Percentiles rank a stretch among this genome's conserved stretches.
phyloP scores from a whole-genome alignment of 805 yeast species.

The Isabelozyma pseudorhagii region DNA sequence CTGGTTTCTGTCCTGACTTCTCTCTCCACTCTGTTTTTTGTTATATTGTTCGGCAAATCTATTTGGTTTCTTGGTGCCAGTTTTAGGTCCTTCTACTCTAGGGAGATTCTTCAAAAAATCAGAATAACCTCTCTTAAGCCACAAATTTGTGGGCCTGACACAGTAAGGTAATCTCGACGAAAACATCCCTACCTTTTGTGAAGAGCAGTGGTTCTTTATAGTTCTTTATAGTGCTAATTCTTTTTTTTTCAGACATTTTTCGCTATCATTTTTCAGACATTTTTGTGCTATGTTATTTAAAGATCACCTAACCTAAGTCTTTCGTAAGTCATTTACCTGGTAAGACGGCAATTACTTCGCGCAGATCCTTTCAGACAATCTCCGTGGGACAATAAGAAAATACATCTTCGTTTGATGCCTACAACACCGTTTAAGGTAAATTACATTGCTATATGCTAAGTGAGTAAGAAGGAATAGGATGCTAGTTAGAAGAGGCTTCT shows the following conservation, averaged over 20 bases:
- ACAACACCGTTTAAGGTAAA: too few species aligned
- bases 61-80: slow-evolving; percentile 16
- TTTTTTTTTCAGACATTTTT: too few species aligned
- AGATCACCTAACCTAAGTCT: too few species aligned
- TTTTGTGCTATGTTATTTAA: too few species aligned
- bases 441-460: background rate
- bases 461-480: background rate
- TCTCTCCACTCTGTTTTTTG: background rate
- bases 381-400: too few species aligned
- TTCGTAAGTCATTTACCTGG: background rate
- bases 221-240: too few species aligned
- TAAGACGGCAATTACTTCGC: background rate
- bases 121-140: slow-evolving; percentile 2
- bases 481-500: too few species aligned
- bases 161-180: background rate
- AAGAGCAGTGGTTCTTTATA: too few species aligned
- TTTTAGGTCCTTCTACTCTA: slow-evolving; percentile 16
- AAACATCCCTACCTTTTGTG: background rate
- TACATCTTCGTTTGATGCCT: too few species aligned
- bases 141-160: background rate
- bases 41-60: slow-evolving; percentile 30
- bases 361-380: too few species aligned
- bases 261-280: too few species aligned
- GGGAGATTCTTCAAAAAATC: slow-evolving; percentile 25
- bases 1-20: background rate